Evolutionary conservation across 225 moss, liverwort and hornwort species (phyloP).

Genomic region (Ulota crispa): DNA sequence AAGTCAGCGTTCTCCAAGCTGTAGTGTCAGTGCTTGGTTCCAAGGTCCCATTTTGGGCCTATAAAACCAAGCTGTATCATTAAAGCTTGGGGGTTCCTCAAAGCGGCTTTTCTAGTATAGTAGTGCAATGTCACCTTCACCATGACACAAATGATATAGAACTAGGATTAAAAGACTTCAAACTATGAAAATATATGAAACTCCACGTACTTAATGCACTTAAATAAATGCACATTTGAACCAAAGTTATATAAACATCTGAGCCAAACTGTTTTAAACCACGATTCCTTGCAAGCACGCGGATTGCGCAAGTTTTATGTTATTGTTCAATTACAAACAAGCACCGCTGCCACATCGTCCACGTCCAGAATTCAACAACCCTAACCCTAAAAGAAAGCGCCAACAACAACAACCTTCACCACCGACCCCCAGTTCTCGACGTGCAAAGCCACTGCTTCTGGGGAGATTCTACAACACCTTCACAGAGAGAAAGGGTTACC

Average conservation of each 20-base stretch:
- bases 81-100: too few species aligned
- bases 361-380: not conserved
- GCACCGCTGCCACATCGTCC: not conserved
- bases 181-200: not conserved
- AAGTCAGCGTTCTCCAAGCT: not conserved
- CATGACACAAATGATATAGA: not conserved
- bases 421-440: conserved; percentile 5
- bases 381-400: not conserved
- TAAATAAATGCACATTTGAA: not conserved
- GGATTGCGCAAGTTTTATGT: not conserved
- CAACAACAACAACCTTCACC: not conserved
- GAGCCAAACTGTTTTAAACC: not conserved
- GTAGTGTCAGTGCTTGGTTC: too few species aligned
- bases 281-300: conserved; percentile 14
- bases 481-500: conserved; percentile 15
- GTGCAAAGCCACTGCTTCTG: not conserved
- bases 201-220: not conserved
- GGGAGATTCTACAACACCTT: conserved; percentile 11
- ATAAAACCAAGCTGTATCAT: too few species aligned
- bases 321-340: conserved; percentile 4
- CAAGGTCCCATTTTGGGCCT: too few species aligned
- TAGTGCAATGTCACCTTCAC: not conserved
- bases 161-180: not conserved
- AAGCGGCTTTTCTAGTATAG: too few species aligned
- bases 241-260: not conserved